Evolutionary conservation across 371 early-diverging fungal genomes (phyloP).

Genomic region (Parasitella parasitica): DNA sequence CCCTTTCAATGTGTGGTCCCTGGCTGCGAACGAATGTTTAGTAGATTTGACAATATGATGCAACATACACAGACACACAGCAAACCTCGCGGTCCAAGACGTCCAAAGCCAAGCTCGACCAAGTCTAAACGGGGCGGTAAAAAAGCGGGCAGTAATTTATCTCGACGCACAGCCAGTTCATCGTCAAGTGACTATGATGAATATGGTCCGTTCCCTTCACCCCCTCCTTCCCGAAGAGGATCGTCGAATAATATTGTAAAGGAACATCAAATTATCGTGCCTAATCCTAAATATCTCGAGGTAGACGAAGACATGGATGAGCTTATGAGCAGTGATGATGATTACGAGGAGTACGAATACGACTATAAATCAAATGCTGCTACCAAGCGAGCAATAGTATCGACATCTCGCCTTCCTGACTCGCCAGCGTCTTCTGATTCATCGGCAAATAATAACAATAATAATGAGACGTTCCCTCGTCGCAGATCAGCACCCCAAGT

Average conservation of each 20-base stretch:
- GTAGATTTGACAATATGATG: constrained; percentile 62
- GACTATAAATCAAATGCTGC: background rate
- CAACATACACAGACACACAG: constrained; percentile 58
- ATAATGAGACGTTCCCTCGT: background rate
- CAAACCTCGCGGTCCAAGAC: constrained; percentile 13
- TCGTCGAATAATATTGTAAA: constrained; percentile 6
- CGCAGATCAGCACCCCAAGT: constrained; percentile 25
- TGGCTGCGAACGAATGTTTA: constrained; percentile 52
- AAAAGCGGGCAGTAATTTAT: background rate
- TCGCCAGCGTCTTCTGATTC: constrained; percentile 11
- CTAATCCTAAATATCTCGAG: constrained; percentile 11
- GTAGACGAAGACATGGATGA: constrained; percentile 14
- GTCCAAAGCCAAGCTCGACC: background rate
- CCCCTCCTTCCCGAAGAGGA: constrained; percentile 20
- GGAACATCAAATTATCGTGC: constrained; percentile 11
- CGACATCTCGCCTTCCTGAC: background rate
- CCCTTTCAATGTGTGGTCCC: constrained; percentile 54
- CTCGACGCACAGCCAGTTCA: constrained; percentile 1
- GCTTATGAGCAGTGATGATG: background rate
- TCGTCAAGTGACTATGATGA: constrained; percentile 18
- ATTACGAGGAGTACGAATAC: background rate
- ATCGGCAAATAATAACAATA: background rate
- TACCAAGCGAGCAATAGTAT: background rate
- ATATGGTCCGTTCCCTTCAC: constrained; percentile 14
- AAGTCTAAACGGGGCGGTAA: constrained; percentile 7